Evolutionary conservation across 129 eudicot species (phyloP).

Genomic region (Saussurea involucrata): DNA sequence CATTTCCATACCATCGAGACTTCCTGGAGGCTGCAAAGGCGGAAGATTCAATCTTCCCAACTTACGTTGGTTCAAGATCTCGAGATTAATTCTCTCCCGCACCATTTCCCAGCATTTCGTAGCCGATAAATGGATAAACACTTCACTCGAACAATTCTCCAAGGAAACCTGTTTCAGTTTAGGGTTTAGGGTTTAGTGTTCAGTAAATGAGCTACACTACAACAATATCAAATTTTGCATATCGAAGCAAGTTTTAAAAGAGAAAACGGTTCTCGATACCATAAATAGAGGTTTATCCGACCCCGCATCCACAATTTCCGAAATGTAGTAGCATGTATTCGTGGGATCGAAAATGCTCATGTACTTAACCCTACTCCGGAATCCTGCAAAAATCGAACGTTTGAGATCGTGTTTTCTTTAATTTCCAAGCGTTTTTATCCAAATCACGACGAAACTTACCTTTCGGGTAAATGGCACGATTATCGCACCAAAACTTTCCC

Average conservation of each 20-base stretch:
- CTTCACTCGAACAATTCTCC: constrained; percentile 64
- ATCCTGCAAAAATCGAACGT: constrained; percentile 51
- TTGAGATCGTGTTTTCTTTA: neutral
- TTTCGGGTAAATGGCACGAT: constrained; percentile 75
- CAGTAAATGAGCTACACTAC: neutral
- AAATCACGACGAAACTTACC: constrained; percentile 38
- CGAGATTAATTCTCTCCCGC: constrained; percentile 77
- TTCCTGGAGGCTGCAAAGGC: constrained; percentile 76
- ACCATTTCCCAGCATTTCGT: constrained; percentile 92
- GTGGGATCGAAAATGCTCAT: constrained; percentile 66
- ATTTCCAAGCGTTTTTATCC: neutral
- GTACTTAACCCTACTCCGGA: constrained; percentile 77
- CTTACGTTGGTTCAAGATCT: constrained; percentile 64
- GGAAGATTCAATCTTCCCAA: constrained; percentile 65
- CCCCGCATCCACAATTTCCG: constrained; percentile 84
- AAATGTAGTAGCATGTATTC: constrained; percentile 59
- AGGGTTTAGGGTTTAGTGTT: neutral
- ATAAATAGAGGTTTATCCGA: constrained; percentile 75
- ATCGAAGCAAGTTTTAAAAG: neutral
- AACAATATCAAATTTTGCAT: neutral
- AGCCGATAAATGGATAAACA: constrained; percentile 66
- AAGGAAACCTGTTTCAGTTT: constrained; percentile 50
- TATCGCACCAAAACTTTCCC: constrained; percentile 77
- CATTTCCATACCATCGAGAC: constrained; percentile 92
- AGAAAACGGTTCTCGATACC: constrained; percentile 38